Evolutionary conservation across 805 yeast genomes (phyloP).

Genomic region (Torulaspora quercuum): DNA sequence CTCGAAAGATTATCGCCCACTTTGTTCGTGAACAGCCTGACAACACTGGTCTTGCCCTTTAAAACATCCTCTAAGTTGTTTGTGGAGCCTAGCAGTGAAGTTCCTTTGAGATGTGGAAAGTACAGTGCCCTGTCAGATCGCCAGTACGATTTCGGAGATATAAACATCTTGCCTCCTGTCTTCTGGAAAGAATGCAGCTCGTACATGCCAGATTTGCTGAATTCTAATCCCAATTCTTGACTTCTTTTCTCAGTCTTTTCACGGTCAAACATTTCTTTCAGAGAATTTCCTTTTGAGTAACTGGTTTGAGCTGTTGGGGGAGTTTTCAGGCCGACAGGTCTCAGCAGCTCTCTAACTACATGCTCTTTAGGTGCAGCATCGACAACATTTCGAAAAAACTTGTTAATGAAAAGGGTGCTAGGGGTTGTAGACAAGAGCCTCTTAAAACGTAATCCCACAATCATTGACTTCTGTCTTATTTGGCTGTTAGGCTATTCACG

Average conservation of each 20-base stretch:
- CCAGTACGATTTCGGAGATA: conserved; percentile 79
- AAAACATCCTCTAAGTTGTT: conserved; percentile 31
- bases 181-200: conserved; percentile 62
- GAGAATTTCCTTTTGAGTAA: conserved; percentile 43
- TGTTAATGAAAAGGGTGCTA: conserved; percentile 26
- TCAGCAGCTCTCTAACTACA: conserved; percentile 36
- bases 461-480: conserved; percentile 1
- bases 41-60: conserved; percentile 32
- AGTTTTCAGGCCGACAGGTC: conserved; percentile 46
- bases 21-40: conserved; percentile 35
- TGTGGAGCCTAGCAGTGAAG: conserved; percentile 42
- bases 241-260: conserved; percentile 48
- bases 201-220: conserved; percentile 64
- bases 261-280: conserved; percentile 47
- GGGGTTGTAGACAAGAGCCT: conserved; percentile 7
- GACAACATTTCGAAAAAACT: conserved; percentile 36
- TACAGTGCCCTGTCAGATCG: conserved; percentile 65
- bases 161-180: conserved; percentile 81
- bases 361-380: conserved; percentile 40
- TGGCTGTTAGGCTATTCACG: too few relatives aligned
- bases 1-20: conserved; percentile 67
- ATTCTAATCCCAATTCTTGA: conserved; percentile 56
- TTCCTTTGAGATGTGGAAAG: conserved; percentile 75
- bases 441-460: neutral
- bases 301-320: conserved; percentile 37